Conservation (phyloP, 208 protist genomes). For the Acanthamoeba polyphaga region DNA sequence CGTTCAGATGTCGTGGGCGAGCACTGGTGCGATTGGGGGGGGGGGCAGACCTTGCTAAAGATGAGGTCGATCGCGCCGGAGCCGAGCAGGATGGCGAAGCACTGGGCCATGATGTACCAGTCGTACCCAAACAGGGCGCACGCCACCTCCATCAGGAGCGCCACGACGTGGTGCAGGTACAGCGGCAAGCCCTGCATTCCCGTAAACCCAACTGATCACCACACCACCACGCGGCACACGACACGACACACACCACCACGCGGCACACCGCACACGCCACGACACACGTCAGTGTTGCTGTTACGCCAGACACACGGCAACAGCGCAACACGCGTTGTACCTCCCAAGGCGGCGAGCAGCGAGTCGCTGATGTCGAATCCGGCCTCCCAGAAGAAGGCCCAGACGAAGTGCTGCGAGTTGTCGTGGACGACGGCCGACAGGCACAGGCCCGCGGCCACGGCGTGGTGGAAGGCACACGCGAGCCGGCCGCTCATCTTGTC, state of each 20-base stretch:
- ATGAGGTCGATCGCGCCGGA: slow-evolving; percentile 2
- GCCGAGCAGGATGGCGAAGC: slow-evolving; percentile 22
- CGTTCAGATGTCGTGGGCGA: background rate
- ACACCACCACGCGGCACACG: too few species aligned
- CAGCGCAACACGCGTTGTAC: background rate
- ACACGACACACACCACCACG: background rate
- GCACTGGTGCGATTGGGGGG: too few species aligned
- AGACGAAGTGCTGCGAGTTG: background rate
- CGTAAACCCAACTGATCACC: background rate
- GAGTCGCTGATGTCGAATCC: slow-evolving; percentile 6
- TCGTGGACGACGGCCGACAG: background rate
- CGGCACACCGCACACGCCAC: background rate
- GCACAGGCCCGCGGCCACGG: background rate
- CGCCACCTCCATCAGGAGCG: background rate
- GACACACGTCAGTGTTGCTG: background rate
- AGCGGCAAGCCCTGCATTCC: slow-evolving; percentile 16
- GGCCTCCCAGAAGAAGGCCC: slow-evolving; percentile 18
- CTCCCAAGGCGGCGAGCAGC: background rate
- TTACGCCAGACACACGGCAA: too few species aligned
- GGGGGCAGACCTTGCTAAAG: background rate
- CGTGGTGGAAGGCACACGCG: background rate
- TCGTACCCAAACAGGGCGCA: background rate
- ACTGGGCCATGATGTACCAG: slow-evolving; percentile 29
- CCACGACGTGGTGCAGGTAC: slow-evolving; percentile 30
- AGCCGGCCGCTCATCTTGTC: background rate